Conservation (phyloP, 2,329 filamentous ascomycete genomes). For the Arachnomyces sp. region DNA sequence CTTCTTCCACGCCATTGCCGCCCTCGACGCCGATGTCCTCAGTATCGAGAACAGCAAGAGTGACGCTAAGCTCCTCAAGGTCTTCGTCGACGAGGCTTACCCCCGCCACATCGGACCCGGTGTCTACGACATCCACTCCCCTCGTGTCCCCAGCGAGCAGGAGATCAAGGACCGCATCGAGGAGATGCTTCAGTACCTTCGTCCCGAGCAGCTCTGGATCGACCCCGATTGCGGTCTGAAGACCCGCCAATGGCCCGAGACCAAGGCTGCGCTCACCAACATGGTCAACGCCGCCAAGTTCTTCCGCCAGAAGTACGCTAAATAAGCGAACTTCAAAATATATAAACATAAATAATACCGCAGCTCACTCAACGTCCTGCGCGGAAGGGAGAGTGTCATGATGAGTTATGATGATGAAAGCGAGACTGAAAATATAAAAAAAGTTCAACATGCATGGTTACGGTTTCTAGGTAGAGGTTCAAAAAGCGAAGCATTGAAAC, state of each 20-base stretch:
- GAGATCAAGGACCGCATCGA: conserved; percentile 97
- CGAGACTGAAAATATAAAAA: conserved; percentile 2
- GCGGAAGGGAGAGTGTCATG: conserved; percentile 1
- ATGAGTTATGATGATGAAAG: conserved; percentile 5
- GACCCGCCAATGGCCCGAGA: conserved; percentile 98
- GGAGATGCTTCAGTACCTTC: conserved; percentile 97
- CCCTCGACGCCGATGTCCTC: conserved; percentile 94
- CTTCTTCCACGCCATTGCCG: conserved; percentile 99
- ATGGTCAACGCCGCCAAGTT: conserved; percentile 97
- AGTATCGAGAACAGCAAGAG: conserved; percentile 99
- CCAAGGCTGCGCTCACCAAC: conserved; percentile 90
- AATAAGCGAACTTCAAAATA: conserved; percentile 29
- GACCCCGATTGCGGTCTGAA: conserved; percentile 99
- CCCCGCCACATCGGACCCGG: conserved; percentile 96
- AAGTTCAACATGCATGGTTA: conserved; percentile 17
- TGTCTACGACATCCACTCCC: conserved; percentile 99
- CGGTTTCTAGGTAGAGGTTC: conserved; percentile 3
- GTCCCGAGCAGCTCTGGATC: conserved; percentile 98
- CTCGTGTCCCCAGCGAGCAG: conserved; percentile 90
- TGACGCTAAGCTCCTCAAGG: conserved; percentile 96
- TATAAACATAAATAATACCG: conserved; percentile 3
- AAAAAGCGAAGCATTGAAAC: not conserved
- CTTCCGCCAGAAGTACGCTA: conserved; percentile 83
- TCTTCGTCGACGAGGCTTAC: conserved; percentile 96
- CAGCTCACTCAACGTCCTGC: not conserved